These are phyloP conservation scores for Cercospora berteroae DNA, from an alignment of 2,329 filamentous ascomycete genomes.

Conservation along the genomic window DNA sequence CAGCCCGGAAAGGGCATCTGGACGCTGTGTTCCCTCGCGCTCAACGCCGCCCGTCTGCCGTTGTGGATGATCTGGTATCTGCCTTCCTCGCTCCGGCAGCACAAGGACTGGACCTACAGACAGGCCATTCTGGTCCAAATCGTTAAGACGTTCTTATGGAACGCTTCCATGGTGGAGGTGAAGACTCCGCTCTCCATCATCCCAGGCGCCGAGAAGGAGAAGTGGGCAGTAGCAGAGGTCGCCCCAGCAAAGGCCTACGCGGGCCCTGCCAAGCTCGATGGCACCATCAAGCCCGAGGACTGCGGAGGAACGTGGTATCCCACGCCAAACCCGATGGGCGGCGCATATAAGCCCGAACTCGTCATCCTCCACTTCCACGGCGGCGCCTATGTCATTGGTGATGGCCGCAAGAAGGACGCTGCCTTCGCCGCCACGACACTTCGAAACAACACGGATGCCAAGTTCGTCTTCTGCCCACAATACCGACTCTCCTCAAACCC, in stretches of 20 bases:
- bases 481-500: conserved; percentile 51
- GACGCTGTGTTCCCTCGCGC: conserved; percentile 37
- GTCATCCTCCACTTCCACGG: conserved; percentile 52
- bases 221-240: conserved; percentile 36
- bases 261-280: conserved; percentile 30
- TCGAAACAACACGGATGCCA: conserved; percentile 37
- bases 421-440: conserved; percentile 39
- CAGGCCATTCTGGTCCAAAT: conserved; percentile 41
- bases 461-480: conserved; percentile 46
- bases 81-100: conserved; percentile 39
- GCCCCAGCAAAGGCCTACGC: conserved; percentile 20
- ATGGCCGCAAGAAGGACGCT: conserved; percentile 41
- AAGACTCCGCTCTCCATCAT: conserved; percentile 37
- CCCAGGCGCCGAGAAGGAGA: conserved; percentile 40
- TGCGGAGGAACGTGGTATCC: conserved; percentile 48
- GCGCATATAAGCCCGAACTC: conserved; percentile 23
- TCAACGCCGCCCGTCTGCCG: conserved; percentile 41
- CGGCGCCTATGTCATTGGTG: conserved; percentile 49
- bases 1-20: conserved; percentile 46
- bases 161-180: conserved; percentile 33
- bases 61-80: conserved; percentile 44
- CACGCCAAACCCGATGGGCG: conserved; percentile 17
- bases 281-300: conserved; percentile 38
- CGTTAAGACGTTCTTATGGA: conserved; percentile 37
- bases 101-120: conserved; percentile 41